Base-by-base conservation (phyloP, 495 filamentous ascomycete species). In the Penicillium dipodomyicola region DNA sequence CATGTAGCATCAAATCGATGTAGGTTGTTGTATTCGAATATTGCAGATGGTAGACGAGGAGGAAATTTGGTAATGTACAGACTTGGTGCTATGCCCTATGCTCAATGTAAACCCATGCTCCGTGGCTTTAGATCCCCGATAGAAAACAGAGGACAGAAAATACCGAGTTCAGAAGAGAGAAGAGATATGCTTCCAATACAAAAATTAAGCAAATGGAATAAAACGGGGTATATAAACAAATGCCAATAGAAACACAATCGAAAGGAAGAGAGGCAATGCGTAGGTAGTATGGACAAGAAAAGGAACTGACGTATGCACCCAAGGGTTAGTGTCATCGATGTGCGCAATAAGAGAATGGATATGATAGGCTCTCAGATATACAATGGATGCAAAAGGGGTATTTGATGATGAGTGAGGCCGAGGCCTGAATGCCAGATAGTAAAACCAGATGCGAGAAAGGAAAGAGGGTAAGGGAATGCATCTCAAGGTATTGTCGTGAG, bases 321-420 rank as follows among this genome's bases (percentile, higher is more conserved):
- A 12, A 39, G 19, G 20, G 14, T 32, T 23, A 4, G 10, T 52
- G 30, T 30, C 2, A n/a, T 25, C 49, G 3, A 27, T 41, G n/a
- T 40, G 29, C 5, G 27, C 17, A 32, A 32, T 20, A 30, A 48
- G 45, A 14, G 45, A 48, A 52, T 22, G 50, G 25, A 43, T 52
- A 32, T 32, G 49, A 52, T 32, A 33, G 45, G 17, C 47, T 33
- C 10, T 35, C 14, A 32, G 25, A 35, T 32, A 56, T 49, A 45
- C 54, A 56, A 56, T 42, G 27, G 14, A 29, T 52, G 49, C 27
- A 51, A 32, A 12, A 46, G 15, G 46, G 54, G 44, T 48, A 59
- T 54, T 27, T 29, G 17, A 44, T 54, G 12, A 20, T 12, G 19
- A 30, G 27, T 15, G 30, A 33, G 30, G 30, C 30, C 30, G 30